These are phyloP conservation scores for Phascolomyces articulosus DNA, from an alignment of 371 early-diverging fungal species.

Conservation along the genomic window DNA sequence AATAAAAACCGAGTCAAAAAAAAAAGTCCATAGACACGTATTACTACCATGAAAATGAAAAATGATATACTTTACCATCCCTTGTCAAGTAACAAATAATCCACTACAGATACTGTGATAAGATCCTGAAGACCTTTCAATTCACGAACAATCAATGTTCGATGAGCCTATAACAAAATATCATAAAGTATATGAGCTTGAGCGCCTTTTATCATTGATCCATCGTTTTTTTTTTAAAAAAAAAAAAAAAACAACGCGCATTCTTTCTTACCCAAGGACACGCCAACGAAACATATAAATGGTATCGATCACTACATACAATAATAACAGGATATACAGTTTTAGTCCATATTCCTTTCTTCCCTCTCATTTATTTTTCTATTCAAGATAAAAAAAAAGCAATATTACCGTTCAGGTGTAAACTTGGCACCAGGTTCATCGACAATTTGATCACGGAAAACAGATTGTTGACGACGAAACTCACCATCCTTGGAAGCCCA, in stretches of 20 bases:
- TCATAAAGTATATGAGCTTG: too few relatives aligned
- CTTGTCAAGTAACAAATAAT: slow-evolving; percentile 76
- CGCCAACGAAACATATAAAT: slow-evolving; percentile 76
- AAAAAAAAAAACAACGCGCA: not conserved
- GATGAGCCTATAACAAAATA: slow-evolving; percentile 71
- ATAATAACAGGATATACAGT: not conserved
- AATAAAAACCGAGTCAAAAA: not conserved
- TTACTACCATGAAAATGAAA: too few relatives aligned
- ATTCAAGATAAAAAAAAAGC: too few relatives aligned
- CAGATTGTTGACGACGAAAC: slow-evolving; percentile 84
- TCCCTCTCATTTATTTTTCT: too few relatives aligned
- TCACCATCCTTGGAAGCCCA: slow-evolving; percentile 87
- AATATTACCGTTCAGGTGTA: slow-evolving; percentile 71
- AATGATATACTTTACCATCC: slow-evolving; percentile 63
- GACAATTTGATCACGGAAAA: slow-evolving; percentile 76
- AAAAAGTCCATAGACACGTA: too few relatives aligned
- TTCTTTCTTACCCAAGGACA: slow-evolving; percentile 80
- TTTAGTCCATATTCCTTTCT: too few relatives aligned
- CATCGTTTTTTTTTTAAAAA: too few relatives aligned
- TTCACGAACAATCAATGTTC: slow-evolving; percentile 82
- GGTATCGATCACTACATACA: slow-evolving; percentile 67
- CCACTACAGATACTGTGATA: slow-evolving; percentile 84
- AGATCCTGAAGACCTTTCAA: slow-evolving; percentile 85
- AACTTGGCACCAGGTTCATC: slow-evolving; percentile 67
- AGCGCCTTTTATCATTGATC: too few relatives aligned